Base-by-base conservation (phyloP, 768 basidiomycete genomes). In the Suillus decipiens region DNA sequence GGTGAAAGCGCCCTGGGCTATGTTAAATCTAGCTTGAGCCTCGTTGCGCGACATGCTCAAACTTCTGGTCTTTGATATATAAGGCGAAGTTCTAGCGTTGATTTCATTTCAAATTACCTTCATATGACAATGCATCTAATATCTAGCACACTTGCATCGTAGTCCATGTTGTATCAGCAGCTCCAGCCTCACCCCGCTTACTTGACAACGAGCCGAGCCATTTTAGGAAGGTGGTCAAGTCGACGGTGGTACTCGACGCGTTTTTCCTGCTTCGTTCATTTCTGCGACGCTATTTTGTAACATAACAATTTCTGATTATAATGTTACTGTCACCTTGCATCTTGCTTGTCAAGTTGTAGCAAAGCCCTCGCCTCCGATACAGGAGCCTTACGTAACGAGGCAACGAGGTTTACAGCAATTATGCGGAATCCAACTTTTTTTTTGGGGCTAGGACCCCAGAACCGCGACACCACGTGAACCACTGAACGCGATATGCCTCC, bases 1-100 rank as follows among this genome's bases (percentile, higher is more conserved):
- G 75, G 75, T 59, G 66, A 64, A 48, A 84, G 81, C 66, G 64
- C 72, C n/a, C 66, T 84, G 42, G 74, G 70, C 22, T 17, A 31
- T 28, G 41, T 57, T 15, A 37, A 57, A 28, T 41, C 56, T 41
- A 31, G 7, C 39, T 41, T 28, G 10, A 24, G 56, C 15, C 17
- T 28, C 17, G 39, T 31, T 41, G 17, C 17, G 17, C 10, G 17
- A 42, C 56, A 31, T 31, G 39, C 39, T 12, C 56, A 22, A 39
- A 39, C 37, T 11, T 56, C 56, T 41, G 56, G 56, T 31, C 39
- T 57, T 19, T 57, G 37, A 57, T 28, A 28, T 41, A 28, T 28
- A 28, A 28, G 28, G 28, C 28, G 28, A 28, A 28, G 28, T 28
- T 28, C 28, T 28, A 28, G 28, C 28, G 2, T 2, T 28, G 1